Conservation (phyloP, 179 eudicot species). For the Gypsophila paniculata region DNA sequence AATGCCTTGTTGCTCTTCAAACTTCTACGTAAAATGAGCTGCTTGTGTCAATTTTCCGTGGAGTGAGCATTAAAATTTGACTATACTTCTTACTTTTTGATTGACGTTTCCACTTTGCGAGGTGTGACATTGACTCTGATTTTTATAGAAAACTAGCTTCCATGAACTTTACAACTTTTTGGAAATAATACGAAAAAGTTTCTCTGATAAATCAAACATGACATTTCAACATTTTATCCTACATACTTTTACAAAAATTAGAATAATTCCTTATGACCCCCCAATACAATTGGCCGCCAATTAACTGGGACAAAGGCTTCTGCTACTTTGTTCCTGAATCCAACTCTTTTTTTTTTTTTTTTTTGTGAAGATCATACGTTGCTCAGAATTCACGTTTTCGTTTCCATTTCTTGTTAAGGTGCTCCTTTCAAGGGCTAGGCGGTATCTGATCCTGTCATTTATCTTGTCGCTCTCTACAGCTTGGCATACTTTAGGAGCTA, state of each 20-base stretch:
- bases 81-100: neutral
- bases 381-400: neutral
- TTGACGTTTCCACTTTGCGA: neutral
- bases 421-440: neutral
- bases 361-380: neutral
- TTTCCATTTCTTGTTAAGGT: neutral
- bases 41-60: neutral
- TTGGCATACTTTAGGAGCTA: neutral
- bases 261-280: neutral
- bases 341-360: neutral
- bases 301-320: neutral
- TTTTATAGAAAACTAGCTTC: neutral
- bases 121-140: conserved; percentile 1
- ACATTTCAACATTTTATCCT: too few species aligned
- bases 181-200: too few species aligned
- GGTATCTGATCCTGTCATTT: neutral
- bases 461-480: neutral
- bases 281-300: neutral
- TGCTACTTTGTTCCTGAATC: neutral
- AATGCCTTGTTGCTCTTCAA: neutral
- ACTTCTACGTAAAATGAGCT: neutral
- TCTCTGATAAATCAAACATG: too few species aligned
- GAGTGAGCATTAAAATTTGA: neutral
- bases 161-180: neutral
- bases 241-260: too few species aligned